Conservation (phyloP, 2,329 filamentous ascomycete species). For the Diaporthe helianthi region DNA sequence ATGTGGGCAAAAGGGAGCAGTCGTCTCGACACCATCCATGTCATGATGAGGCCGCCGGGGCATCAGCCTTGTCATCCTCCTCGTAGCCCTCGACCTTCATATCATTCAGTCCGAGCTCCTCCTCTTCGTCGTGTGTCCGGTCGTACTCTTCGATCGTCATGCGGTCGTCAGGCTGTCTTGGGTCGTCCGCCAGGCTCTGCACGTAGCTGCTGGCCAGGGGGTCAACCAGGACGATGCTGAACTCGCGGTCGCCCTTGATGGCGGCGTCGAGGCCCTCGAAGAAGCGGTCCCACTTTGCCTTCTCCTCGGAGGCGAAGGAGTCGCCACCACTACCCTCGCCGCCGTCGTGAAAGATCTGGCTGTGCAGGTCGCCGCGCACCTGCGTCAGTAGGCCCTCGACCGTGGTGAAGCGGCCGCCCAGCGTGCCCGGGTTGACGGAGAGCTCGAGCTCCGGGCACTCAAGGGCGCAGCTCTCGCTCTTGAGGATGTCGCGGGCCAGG, state of each 20-base stretch:
- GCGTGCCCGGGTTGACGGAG: slow-evolving; percentile 88
- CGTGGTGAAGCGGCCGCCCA: slow-evolving; percentile 96
- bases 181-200: slow-evolving; percentile 83
- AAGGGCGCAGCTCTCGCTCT: slow-evolving; percentile 90
- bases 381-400: slow-evolving; percentile 93
- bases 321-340: slow-evolving; percentile 78
- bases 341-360: slow-evolving; percentile 82
- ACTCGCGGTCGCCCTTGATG: slow-evolving; percentile 80
- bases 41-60: slow-evolving; percentile 37
- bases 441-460: slow-evolving; percentile 87
- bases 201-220: slow-evolving; percentile 93
- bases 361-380: slow-evolving; percentile 86
- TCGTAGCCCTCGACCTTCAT: slow-evolving; percentile 94
- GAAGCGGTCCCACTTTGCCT: slow-evolving; percentile 79
- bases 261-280: slow-evolving; percentile 79
- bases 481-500: slow-evolving; percentile 90
- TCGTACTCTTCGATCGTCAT: slow-evolving; percentile 84
- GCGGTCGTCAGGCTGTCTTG: slow-evolving; percentile 73
- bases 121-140: slow-evolving; percentile 89
- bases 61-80: slow-evolving; percentile 41
- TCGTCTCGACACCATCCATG: background rate
- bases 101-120: slow-evolving; percentile 87
- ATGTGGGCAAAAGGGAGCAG: background rate
- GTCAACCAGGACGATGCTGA: slow-evolving; percentile 84
- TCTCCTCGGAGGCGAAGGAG: slow-evolving; percentile 72